Percentiles rank a stretch among this genome's conserved stretches.
These are phyloP conservation scores for Diaporthe helianthi DNA, from an alignment of 2,329 filamentous ascomycete genomes.

Conservation along the genomic window DNA sequence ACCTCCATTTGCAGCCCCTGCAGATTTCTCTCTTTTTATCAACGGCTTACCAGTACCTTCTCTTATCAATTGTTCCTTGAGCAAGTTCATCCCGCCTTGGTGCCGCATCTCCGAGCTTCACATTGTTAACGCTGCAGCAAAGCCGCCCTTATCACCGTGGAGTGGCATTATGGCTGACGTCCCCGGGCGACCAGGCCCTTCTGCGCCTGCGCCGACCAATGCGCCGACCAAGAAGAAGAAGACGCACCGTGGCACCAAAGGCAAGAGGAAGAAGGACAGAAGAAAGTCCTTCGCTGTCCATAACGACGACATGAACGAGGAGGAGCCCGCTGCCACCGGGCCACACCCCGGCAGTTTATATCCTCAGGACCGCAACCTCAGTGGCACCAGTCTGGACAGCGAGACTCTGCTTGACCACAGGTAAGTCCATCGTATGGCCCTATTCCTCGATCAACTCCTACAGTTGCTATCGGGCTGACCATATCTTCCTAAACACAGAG, in stretches of 20 bases:
- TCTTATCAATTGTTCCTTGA: not conserved
- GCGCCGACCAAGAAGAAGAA: constrained; percentile 65
- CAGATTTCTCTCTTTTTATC: not conserved
- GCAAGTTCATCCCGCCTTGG: not conserved
- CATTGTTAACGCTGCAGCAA: not conserved
- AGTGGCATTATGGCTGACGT: constrained; percentile 9
- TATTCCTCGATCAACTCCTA: not conserved
- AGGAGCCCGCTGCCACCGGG: constrained; percentile 41
- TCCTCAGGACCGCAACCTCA: constrained; percentile 65
- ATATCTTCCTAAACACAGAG: constrained; percentile 48
- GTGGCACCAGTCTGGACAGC: constrained; percentile 88
- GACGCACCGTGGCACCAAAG: constrained; percentile 67
- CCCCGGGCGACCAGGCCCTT: constrained; percentile 11
- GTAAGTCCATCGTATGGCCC: constrained; percentile 49
- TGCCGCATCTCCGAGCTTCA: not conserved
- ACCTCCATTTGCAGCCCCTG: constrained; percentile 4
- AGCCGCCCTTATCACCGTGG: constrained; percentile 7
- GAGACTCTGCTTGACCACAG: constrained; percentile 87
- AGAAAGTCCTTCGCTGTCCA: constrained; percentile 80
- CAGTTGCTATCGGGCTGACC: constrained; percentile 11
- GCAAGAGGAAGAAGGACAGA: constrained; percentile 76
- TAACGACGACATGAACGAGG: constrained; percentile 58
- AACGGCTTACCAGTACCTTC: not conserved
- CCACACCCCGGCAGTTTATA: constrained; percentile 54
- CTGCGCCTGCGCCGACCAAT: constrained; percentile 33